phyloP scores from a whole-genome alignment of 1,284 basidiomycete species.

The Fomitopsis schrenkii region DNA sequence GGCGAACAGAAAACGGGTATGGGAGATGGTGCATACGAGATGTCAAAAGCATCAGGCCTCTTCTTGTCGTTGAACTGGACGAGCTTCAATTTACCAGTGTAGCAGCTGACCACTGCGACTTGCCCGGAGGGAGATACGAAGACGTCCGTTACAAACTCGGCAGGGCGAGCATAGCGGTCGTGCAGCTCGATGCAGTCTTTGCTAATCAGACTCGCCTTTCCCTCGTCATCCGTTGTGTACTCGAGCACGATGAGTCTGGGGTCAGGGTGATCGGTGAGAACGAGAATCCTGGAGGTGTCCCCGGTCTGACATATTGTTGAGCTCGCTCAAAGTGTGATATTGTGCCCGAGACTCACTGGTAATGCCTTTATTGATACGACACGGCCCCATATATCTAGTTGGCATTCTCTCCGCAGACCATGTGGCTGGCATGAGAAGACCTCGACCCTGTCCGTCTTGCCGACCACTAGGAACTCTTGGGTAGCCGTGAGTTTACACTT shows the following conservation, averaged over 20 bases:
- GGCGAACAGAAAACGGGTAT: not conserved
- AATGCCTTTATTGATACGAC: conserved; percentile 52
- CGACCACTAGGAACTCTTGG: conserved; percentile 61
- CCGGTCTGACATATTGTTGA: conserved; percentile 32
- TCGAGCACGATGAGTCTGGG: conserved; percentile 61
- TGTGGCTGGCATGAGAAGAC: conserved; percentile 57
- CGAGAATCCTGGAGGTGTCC: conserved; percentile 47
- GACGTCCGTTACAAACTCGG: conserved; percentile 67
- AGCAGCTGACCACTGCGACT: conserved; percentile 60
- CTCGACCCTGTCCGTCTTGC: conserved; percentile 59
- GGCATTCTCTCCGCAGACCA: conserved; percentile 54
- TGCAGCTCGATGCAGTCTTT: conserved; percentile 45
- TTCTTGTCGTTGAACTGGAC: conserved; percentile 49
- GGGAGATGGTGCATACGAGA: conserved; percentile 44
- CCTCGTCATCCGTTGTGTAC: conserved; percentile 38
- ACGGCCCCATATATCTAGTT: conserved; percentile 62
- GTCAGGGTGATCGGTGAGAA: conserved; percentile 70
- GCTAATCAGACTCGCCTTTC: conserved; percentile 32
- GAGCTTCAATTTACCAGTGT: conserved; percentile 64
- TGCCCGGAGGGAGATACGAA: conserved; percentile 58
- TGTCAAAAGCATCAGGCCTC: conserved; percentile 53
- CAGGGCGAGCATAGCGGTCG: conserved; percentile 50
- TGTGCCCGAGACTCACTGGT: conserved; percentile 42
- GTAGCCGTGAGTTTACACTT: conserved; percentile 49
- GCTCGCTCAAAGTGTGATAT: not conserved